Evolutionary conservation across 2,329 filamentous ascomycete genomes (phyloP), one percentile per base, ranked within the genome.

Genomic region (Cordyceps militaris): DNA sequence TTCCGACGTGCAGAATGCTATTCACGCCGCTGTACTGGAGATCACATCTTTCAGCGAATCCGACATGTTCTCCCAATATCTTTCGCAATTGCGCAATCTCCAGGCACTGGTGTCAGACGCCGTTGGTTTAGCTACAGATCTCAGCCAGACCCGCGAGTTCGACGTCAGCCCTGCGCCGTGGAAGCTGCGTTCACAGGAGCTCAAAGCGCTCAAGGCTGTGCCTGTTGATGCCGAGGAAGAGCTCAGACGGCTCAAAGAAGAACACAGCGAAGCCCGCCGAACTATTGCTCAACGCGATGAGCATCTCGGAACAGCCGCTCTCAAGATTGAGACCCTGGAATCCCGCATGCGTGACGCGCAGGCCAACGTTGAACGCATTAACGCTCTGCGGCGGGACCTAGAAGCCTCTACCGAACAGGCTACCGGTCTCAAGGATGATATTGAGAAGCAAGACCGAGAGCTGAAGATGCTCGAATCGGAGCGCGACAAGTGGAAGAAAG

Each of bases 291-390:
- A 86, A 62, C 85, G 87, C 61, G 90, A 96, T 63, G 89, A 92
- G 69, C 86, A 87, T 36, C 83, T 96, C 54, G 91, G 95, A 70
- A 93, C 95, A 59, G 82, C 89, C 24, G 83, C 87, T n/a, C 87
- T 97, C 64, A 92, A 94, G 71, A 96, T 97, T 64, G 93, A 97
- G 72, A 89, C 94, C 42, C 84, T 97, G 38, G 89, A 96, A 70
- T 89, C 89, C 8, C 82, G 90, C 58, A 92, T 94, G 86, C 85
- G 86, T 59, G 91, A 95, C 67, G 89, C 89, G 6, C 84, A 85
- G 62, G 85, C 88, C 68, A 92, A 93, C 72, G 84, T 88, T 14
- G 83, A 85, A 52, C 80, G 80, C 54, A 88, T 91, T 63, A 76
- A 77, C 21, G 83, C 84, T 56, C 77, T 91, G 13, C 87, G 90